phyloP scores from a whole-genome alignment of 305 asterid genomes.

The Solanum hybrid region DNA sequence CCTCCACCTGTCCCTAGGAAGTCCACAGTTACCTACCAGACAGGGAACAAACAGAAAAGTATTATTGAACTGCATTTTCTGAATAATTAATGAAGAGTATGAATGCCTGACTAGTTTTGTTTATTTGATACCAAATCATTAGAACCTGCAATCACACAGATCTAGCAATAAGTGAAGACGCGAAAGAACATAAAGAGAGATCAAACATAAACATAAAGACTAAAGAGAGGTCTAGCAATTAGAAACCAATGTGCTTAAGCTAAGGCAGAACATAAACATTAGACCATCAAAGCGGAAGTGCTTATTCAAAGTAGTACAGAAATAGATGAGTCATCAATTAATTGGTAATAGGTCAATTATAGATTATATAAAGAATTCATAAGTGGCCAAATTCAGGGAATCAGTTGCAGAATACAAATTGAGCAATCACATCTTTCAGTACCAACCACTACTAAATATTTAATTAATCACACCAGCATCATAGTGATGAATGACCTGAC shows the following conservation, averaged over 20 bases:
- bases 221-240: not conserved
- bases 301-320: not conserved
- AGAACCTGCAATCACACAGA: not conserved
- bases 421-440: not conserved
- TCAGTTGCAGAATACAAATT: not conserved
- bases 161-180: not conserved
- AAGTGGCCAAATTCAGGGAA: not conserved
- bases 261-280: not conserved
- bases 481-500: not conserved
- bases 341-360: not conserved
- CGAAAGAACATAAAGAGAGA: not conserved
- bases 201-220: not conserved
- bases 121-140: not conserved
- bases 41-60: not conserved
- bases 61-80: not conserved
- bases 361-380: not conserved
- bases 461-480: not conserved
- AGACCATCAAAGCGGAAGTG: not conserved
- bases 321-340: not conserved
- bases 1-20: not conserved
- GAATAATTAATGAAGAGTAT: not conserved
- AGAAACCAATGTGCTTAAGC: not conserved
- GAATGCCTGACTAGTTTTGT: not conserved
- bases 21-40: not conserved
- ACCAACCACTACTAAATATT: not conserved